phyloP scores from a whole-genome alignment of 345 rosid genomes.

The Conringia planisiliqua region DNA sequence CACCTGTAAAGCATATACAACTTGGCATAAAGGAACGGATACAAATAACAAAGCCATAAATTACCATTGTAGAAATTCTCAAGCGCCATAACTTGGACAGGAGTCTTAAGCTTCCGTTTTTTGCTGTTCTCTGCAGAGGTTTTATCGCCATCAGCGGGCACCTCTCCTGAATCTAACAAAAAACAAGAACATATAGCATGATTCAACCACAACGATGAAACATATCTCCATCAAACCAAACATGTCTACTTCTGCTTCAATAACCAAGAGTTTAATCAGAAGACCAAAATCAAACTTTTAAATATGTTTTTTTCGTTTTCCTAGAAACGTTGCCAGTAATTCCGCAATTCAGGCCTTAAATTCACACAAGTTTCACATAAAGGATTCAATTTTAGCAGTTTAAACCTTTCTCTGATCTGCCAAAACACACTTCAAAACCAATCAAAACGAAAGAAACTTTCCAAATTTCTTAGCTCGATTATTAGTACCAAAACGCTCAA shows the following conservation, averaged over 20 bases:
- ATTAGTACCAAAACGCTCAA: not conserved
- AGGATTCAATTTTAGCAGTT: not conserved
- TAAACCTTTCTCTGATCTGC: slow-evolving; percentile 2
- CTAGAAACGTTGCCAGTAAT: not conserved
- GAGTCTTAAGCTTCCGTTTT: slow-evolving; percentile 71
- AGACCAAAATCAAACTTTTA: not conserved
- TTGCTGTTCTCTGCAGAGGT: slow-evolving; percentile 51
- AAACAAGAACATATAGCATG: not conserved
- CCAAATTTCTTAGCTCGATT: not conserved
- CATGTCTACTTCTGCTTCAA: not conserved
- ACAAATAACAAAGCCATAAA: slow-evolving; percentile 16
- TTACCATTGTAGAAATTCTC: slow-evolving; percentile 81
- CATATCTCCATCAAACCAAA: not conserved
- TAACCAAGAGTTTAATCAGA: not conserved
- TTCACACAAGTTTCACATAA: not conserved
- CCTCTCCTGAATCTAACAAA: slow-evolving; percentile 60
- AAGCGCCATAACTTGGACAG: slow-evolving; percentile 64
- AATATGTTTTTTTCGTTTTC: not conserved
- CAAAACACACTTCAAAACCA: not conserved
- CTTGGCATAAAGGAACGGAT: slow-evolving; percentile 4
- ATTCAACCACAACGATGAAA: not conserved
- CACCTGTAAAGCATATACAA: slow-evolving; percentile 9
- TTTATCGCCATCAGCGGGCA: slow-evolving; percentile 58
- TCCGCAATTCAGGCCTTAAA: not conserved
- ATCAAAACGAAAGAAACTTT: not conserved